Percentiles rank a stretch among this genome's conserved stretches.
These are phyloP conservation scores for Bassia scoparia DNA, from an alignment of 148 eudicot species.

Conservation along the genomic window DNA sequence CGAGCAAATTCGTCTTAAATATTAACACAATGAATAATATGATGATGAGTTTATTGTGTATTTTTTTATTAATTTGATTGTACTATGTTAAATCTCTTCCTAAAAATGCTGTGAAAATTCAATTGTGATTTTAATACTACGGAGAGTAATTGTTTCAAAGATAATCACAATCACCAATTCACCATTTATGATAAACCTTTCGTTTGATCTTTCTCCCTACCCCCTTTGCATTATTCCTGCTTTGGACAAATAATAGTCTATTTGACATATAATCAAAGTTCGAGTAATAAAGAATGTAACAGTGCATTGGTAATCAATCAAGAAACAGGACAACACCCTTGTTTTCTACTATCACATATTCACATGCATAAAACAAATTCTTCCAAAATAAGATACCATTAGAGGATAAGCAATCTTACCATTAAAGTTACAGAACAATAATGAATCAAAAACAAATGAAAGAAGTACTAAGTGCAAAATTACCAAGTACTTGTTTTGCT, in stretches of 20 bases:
- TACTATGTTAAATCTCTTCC: no score
- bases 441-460: not conserved
- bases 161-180: no score
- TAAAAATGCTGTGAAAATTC: no score
- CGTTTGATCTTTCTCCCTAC: no score
- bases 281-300: not conserved
- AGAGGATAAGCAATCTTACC: not conserved
- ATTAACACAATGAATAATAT: no score
- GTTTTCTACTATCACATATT: not conserved
- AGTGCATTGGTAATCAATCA: not conserved
- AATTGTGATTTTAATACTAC: no score
- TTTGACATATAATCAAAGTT: not conserved
- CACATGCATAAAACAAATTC: not conserved
- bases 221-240: not conserved
- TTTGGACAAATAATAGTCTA: not conserved
- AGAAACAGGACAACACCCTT: not conserved
- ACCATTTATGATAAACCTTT: no score
- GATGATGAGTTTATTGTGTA: no score
- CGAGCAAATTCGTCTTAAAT: no score
- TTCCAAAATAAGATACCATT: not conserved
- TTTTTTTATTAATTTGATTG: no score
- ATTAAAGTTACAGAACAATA: not conserved
- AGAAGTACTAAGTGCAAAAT: constrained; percentile 4
- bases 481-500: constrained; percentile 61
- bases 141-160: no score